Evolutionary conservation across 2,329 filamentous ascomycete species (phyloP).

Genomic region (Coniochaeta sp.): DNA sequence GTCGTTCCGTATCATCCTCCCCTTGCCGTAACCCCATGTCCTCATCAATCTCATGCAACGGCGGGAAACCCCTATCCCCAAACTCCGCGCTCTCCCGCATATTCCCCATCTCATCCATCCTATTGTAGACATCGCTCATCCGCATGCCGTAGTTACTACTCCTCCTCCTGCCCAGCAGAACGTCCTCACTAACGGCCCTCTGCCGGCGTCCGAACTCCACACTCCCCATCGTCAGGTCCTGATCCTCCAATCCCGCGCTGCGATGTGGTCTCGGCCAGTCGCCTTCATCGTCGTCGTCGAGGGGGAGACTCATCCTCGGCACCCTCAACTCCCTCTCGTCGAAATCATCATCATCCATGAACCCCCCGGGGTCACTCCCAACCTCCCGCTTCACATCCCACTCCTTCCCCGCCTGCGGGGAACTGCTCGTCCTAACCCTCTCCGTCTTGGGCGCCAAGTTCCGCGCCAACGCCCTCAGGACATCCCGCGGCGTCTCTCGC

Average conservation of each 20-base stretch:
- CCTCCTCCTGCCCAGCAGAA: constrained; percentile 24
- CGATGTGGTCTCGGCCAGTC: constrained; percentile 45
- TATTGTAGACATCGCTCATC: constrained; percentile 43
- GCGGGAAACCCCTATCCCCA: constrained; percentile 43
- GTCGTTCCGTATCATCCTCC: too few relatives aligned
- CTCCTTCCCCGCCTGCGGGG: constrained; percentile 21
- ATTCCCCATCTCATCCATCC: constrained; percentile 27
- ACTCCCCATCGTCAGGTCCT: constrained; percentile 51
- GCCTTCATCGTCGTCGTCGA: constrained; percentile 42
- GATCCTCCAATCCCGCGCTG: constrained; percentile 48
- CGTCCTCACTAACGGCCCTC: constrained; percentile 35
- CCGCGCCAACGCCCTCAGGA: constrained; percentile 47
- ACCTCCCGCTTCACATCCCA: constrained; percentile 16
- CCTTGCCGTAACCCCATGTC: too few relatives aligned
- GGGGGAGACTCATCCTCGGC: constrained; percentile 50
- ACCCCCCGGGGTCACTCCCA: constrained; percentile 5
- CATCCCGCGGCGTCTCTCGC: constrained; percentile 47
- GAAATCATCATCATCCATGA: constrained; percentile 28
- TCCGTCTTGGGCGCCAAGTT: constrained; percentile 43
- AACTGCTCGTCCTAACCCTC: constrained; percentile 38
- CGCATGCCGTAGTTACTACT: constrained; percentile 44
- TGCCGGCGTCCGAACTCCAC: constrained; percentile 52
- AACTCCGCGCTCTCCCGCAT: constrained; percentile 32
- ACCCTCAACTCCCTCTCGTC: constrained; percentile 43
- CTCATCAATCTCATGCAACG: constrained; percentile 35